Conservation (phyloP, 2,329 filamentous ascomycete genomes). For the Fusarium albosuccineum region DNA sequence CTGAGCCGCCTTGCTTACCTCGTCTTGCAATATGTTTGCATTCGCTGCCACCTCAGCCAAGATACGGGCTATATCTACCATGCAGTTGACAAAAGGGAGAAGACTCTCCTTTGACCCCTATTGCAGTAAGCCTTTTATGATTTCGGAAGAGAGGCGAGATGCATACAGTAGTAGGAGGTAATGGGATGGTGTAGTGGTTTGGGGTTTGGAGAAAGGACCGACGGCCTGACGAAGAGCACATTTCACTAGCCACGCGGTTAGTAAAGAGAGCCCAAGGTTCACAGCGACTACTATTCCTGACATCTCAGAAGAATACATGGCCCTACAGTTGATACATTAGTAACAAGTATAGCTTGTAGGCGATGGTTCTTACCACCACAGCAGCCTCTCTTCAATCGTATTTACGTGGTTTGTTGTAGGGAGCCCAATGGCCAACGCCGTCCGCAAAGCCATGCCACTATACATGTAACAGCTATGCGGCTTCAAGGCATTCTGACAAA, state of each 20-base stretch:
- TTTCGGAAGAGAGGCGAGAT: too few species aligned
- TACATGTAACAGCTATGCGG: constrained; percentile 30
- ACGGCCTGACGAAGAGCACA: constrained; percentile 18
- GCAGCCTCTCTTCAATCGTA: constrained; percentile 8
- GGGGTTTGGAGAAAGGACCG: constrained; percentile 15
- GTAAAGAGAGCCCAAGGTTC: too few species aligned
- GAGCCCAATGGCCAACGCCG: constrained; percentile 20
- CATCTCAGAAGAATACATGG: constrained; percentile 21
- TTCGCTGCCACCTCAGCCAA: constrained; percentile 15
- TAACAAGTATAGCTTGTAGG: neutral
- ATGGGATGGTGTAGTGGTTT: constrained; percentile 10
- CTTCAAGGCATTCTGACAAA: constrained; percentile 25
- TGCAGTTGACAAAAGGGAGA: constrained; percentile 15
- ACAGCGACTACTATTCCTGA: neutral
- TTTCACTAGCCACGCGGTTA: constrained; percentile 7
- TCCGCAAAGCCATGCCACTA: constrained; percentile 20
- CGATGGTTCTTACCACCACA: constrained; percentile 15
- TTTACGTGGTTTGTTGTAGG: constrained; percentile 7
- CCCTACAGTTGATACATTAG: neutral
- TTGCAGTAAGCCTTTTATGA: too few species aligned
- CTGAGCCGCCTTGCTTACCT: neutral
- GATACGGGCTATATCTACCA: constrained; percentile 21
- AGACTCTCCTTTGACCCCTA: constrained; percentile 1
- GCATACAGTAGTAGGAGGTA: neutral
- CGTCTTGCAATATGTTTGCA: constrained; percentile 7